Base-by-base conservation (phyloP, 2,329 filamentous ascomycete species). In the Microdochium trichocladiopsis region DNA sequence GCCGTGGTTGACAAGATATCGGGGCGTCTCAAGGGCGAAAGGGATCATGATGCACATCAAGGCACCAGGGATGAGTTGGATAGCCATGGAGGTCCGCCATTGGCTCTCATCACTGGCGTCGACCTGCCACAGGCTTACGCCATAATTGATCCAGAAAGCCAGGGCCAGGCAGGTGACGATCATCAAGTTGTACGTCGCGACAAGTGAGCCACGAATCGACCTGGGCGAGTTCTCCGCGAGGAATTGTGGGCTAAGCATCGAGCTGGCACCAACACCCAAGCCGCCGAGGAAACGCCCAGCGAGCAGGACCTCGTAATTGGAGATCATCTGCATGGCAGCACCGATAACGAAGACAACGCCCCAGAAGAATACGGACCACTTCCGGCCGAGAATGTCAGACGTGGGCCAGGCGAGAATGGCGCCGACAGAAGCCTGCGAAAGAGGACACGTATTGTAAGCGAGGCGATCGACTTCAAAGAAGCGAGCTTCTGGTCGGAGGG, bases 181-280 rank as follows among this genome's bases (percentile, higher is more conserved):
- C 60, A 69, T 67, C 11, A 71, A 54, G 51, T 72, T 70, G 56
- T 71, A 73, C 0, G 66, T 62, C 10, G 69, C 67, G 1, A 69
- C 70, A 47, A 72, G 61, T 2, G 68, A 66, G 1, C 70, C 70
- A 49, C 70, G 64, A 11, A 72, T 61, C 10, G 67, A 67, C 51
- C 68, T 70, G 5, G 70, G 70, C 0, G 68, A 64, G 50, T 69
- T 71, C 50, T 73, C 71, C 0, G 68, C 65, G 2, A 73, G 62
- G 52, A 67, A 73, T 25, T 71, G 65, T 5, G 70, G 70, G 2
- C 67, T 66, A 41, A 71, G 53, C 62, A 71, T 69, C 11, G 66
- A 69, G 1, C 59, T 67, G 8, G 62, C 63, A 2, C 64, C 67
- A 25, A 69, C 65, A 3, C 62, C 62, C n/a, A 70, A 57, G 10